Conservation (phyloP, 164 flowering plant species). For the Berberis vulgaris region DNA sequence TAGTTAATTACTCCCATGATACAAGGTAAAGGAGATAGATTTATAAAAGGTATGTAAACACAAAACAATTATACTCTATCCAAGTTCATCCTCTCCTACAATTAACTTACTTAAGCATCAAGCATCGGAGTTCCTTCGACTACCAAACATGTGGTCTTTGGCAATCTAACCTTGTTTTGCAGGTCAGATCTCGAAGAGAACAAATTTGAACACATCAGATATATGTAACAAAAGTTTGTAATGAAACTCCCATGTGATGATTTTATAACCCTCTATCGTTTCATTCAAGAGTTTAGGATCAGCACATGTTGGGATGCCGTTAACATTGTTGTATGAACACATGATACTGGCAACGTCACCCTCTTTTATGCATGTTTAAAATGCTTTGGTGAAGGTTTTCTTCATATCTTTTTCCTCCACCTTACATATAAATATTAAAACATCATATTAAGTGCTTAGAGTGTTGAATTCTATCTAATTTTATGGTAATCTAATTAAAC, state of each 20-base stretch:
- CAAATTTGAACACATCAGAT: no score
- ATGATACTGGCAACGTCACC: slow-evolving; percentile 18
- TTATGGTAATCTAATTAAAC: neutral
- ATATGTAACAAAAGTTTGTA: neutral
- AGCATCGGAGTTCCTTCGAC: no score
- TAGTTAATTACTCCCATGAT: no score
- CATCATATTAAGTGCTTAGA: neutral
- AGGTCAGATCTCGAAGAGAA: no score
- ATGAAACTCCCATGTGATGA: slow-evolving; percentile 15
- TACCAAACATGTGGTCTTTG: no score
- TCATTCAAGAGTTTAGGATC: slow-evolving; percentile 12
- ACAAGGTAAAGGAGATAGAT: no score
- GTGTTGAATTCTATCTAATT: neutral
- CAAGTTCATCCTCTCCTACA: no score
- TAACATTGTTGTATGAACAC: slow-evolving; percentile 19
- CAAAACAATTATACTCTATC: no score
- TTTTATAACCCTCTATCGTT: slow-evolving; percentile 12
- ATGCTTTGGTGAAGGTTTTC: slow-evolving; percentile 5
- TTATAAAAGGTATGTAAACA: no score
- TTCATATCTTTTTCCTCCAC: slow-evolving; percentile 2
- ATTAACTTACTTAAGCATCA: no score
- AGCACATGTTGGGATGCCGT: slow-evolving; percentile 18
- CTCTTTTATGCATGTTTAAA: slow-evolving; percentile 21
- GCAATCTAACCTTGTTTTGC: no score
- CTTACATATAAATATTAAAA: neutral